A percentile compares a stretch with the other conserved stretches of the same genome.
These are phyloP conservation scores for Bassia scoparia DNA, from an alignment of 148 eudicot genomes.

Conservation along the genomic window DNA sequence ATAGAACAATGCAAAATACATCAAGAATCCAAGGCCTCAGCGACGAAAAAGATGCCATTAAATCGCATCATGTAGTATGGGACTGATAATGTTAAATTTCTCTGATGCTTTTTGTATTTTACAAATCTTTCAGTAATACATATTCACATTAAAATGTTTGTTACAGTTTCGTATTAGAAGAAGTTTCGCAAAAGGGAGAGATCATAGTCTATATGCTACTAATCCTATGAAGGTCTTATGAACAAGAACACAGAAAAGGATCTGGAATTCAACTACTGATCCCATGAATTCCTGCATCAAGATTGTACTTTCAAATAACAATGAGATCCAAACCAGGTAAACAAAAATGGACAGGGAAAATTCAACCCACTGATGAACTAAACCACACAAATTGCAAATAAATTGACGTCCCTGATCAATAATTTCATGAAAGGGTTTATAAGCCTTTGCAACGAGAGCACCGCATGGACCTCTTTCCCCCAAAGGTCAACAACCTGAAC, in stretches of 20 bases:
- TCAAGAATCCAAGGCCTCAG: neutral
- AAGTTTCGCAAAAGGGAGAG: no score
- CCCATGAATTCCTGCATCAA: neutral
- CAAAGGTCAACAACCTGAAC: constrained; percentile 85
- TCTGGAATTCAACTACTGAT: neutral
- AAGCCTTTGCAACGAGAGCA: constrained; percentile 99
- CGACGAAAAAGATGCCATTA: no score
- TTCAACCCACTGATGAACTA: constrained; percentile 24
- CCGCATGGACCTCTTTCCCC: constrained; percentile 97
- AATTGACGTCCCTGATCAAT: constrained; percentile 92
- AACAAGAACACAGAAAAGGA: neutral
- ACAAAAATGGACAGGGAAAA: neutral
- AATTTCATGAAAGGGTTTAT: constrained; percentile 94
- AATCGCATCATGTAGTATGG: neutral
- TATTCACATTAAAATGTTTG: no score
- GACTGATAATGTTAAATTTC: neutral
- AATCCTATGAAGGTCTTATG: neutral
- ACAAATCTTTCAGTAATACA: no score
- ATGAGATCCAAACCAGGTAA: neutral
- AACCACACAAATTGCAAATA: constrained; percentile 94
- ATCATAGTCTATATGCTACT: neutral
- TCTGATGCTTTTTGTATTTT: neutral
- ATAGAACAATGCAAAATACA: neutral
- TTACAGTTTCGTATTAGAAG: no score
- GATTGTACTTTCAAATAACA: neutral